A percentile compares a stretch with the other conserved stretches of the same genome.
Conservation (phyloP, 345 rosid genomes). For the Fremontodendron californicum region DNA sequence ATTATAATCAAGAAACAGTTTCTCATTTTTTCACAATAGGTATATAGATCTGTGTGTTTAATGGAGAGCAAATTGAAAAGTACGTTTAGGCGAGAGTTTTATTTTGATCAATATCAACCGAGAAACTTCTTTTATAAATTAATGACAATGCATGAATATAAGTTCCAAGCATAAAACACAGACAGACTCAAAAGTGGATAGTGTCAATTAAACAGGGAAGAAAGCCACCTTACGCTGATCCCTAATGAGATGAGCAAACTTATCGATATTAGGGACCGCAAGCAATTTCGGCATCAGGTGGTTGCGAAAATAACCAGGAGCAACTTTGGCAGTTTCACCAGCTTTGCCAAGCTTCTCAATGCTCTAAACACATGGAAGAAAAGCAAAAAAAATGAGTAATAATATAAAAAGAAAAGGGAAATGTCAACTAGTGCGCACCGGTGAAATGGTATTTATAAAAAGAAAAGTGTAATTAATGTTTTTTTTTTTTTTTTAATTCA, state of each 20-base stretch:
- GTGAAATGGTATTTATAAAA: too few relatives aligned
- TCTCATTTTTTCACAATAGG: too few relatives aligned
- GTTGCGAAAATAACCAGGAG: constrained; percentile 90
- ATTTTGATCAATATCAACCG: neutral
- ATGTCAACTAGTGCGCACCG: too few relatives aligned
- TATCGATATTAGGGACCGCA: constrained; percentile 90
- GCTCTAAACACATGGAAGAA: constrained; percentile 33
- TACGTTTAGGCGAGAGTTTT: neutral
- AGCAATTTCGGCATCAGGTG: constrained; percentile 92
- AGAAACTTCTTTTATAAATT: neutral
- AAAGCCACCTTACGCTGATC: constrained; percentile 80
- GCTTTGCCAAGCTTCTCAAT: constrained; percentile 96
- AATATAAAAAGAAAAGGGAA: too few relatives aligned
- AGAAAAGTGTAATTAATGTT: too few relatives aligned
- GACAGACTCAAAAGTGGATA: too few relatives aligned
- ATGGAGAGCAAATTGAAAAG: neutral
- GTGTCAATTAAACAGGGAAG: neutral
- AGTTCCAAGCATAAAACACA: neutral
- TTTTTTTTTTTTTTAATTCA: too few relatives aligned
- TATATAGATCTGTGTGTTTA: neutral
- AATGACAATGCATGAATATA: neutral
- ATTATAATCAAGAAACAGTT: too few relatives aligned
- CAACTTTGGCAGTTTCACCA: constrained; percentile 87
- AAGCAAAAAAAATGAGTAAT: neutral
- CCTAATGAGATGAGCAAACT: constrained; percentile 74